Evolutionary conservation across 305 asterid genomes (phyloP), one percentile per base, ranked within the genome.

Genomic region (Fraxinus velutina): DNA sequence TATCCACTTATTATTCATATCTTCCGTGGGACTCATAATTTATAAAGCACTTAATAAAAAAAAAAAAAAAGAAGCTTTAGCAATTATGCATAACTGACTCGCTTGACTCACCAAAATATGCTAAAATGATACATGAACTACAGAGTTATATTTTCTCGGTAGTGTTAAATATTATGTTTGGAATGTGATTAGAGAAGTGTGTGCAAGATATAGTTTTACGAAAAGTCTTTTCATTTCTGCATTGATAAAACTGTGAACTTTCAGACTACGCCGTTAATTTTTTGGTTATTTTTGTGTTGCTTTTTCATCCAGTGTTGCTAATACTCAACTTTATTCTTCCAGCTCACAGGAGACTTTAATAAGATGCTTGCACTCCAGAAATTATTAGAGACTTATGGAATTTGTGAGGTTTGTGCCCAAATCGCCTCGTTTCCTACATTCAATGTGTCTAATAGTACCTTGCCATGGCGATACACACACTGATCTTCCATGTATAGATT

Each of bases 341-440:
- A 95, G 99, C 85, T 95, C 78, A 91, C 99, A 0, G 99, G 99
- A 80, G 98, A 92, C 86, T 86, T 95, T 82, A 83, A 86, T 83
- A 95, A 95, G 89, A 89, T 95, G 97, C 87, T 91, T 75, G 99
- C 99, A 5, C 90, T 95, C 75, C 98, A 93, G 84, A 88, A 85
- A 55, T 77, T 93, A 75, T 85, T 95, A 92, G 97, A 92, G 83
- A 94, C 96, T 71, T 95, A 86, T 66, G 99, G 99, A 62, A 90
- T 95, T 83, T 93, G 99, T 84, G 99, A 95, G 98, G 99, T 95
- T 71, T 64, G 94, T 80, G 2, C 78, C 75, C 52, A 57, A 68
- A 47, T 64, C 36, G 12, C 64, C 44, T 76, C 44, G 24, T 44
- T 15, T 33, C 68, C 62, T 15, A 4, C 62, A 7, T 71, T 57